A percentile compares a stretch with the other conserved stretches of the same genome.
Conservation (phyloP, 164 flowering plant genomes). For the Liriodendron chinense region DNA sequence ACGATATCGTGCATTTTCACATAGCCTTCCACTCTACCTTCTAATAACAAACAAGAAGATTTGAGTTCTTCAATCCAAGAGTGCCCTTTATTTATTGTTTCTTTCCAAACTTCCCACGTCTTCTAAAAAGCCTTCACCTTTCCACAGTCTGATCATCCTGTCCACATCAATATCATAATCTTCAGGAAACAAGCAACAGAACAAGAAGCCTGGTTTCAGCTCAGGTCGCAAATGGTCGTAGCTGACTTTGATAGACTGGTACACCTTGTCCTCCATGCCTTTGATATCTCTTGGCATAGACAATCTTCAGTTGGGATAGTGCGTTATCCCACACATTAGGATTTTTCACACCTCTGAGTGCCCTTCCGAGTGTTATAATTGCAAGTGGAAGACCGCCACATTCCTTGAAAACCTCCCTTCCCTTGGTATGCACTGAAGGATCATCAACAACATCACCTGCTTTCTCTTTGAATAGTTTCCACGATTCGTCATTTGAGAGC, state of each 20-base stretch:
- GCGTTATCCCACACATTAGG: conserved; percentile 20
- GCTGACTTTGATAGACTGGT: conserved; percentile 11
- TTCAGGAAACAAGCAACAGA: conserved; percentile 9
- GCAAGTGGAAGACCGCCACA: conserved; percentile 33
- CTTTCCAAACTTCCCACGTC: not conserved
- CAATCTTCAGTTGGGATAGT: not conserved
- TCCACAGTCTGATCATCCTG: not conserved
- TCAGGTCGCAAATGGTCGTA: conserved; percentile 16
- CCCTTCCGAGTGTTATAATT: conserved; percentile 12
- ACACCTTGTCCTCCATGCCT: conserved; percentile 10
- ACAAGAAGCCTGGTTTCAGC: not conserved
- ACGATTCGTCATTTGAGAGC: conserved; percentile 21
- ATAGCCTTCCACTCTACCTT: not conserved
- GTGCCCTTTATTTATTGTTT: not conserved
- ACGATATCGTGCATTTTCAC: conserved; percentile 3
- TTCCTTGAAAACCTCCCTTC: conserved; percentile 12
- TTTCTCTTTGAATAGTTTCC: conserved; percentile 16
- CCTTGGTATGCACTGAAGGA: not conserved
- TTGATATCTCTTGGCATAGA: not conserved
- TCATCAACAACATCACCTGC: conserved; percentile 5
- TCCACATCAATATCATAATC: conserved; percentile 8
- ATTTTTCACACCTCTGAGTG: conserved; percentile 18
- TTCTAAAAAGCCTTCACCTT: not conserved
- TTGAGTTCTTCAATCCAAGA: not conserved
- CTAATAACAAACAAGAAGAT: conserved; percentile 4